These are phyloP conservation scores for Corylus americana DNA, from an alignment of 306 rosid genomes.

Conservation along the genomic window DNA sequence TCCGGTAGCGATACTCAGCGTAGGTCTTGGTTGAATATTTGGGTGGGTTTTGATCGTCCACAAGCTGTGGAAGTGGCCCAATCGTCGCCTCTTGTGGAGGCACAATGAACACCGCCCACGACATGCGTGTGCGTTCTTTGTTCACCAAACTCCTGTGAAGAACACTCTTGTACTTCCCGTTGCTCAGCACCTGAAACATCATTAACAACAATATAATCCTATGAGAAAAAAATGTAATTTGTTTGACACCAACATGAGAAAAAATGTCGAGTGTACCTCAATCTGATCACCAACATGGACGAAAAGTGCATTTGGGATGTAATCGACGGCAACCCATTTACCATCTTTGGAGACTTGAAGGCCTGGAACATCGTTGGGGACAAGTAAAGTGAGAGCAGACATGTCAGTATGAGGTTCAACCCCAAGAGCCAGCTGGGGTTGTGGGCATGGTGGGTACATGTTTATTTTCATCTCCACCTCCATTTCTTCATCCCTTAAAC, in stretches of 20 bases:
- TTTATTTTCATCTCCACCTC: conserved; percentile 74
- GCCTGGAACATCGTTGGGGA: conserved; percentile 60
- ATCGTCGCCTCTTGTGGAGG: conserved; percentile 51
- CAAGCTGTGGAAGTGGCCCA: conserved; percentile 53
- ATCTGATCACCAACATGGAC: conserved; percentile 66
- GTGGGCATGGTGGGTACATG: conserved; percentile 79
- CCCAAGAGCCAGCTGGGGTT: conserved; percentile 64
- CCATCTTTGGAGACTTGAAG: conserved; percentile 56
- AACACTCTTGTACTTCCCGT: conserved; percentile 66
- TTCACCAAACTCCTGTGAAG: conserved; percentile 70
- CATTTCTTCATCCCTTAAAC: conserved; percentile 46
- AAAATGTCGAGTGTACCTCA: conserved; percentile 33
- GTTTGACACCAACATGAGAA: no score
- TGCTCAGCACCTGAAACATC: conserved; percentile 49
- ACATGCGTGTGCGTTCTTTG: conserved; percentile 57
- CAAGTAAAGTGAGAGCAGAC: conserved; percentile 61
- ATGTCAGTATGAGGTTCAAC: conserved; percentile 81
- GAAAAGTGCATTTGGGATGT: conserved; percentile 47
- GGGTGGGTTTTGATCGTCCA: conserved; percentile 43
- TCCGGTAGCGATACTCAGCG: conserved; percentile 59
- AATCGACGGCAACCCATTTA: conserved; percentile 52
- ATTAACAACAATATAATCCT: no score
- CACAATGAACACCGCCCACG: conserved; percentile 61
- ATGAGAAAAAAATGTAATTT: no score
- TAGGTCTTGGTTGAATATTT: conserved; percentile 63